These are phyloP conservation scores for Leishmania aethiopica DNA, from an alignment of 208 protist species.

Conservation along the genomic window DNA sequence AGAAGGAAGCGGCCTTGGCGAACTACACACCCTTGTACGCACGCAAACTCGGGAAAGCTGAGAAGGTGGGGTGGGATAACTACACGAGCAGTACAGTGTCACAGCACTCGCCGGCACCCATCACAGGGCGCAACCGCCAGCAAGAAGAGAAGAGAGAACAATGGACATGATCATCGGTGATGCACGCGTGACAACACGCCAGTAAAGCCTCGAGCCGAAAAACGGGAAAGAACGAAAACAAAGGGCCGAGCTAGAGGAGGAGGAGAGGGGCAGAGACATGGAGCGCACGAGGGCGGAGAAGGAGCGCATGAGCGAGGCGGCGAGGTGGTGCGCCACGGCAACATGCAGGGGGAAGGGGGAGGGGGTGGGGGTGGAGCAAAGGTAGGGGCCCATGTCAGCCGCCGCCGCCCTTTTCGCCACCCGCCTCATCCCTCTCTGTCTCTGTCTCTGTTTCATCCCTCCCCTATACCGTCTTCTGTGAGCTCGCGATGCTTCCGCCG, in stretches of 20 bases:
- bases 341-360: neutral
- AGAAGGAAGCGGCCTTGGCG: too few relatives aligned
- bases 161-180: too few relatives aligned
- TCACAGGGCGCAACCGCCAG: too few relatives aligned
- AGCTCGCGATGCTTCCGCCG: neutral
- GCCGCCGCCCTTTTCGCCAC: neutral
- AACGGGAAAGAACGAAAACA: too few relatives aligned
- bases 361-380: too few relatives aligned
- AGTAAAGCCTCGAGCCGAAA: neutral
- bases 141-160: too few relatives aligned
- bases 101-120: too few relatives aligned
- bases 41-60: neutral
- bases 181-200: neutral
- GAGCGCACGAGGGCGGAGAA: neutral
- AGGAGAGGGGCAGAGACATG: neutral
- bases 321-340: neutral
- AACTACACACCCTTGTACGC: neutral
- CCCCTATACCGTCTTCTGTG: neutral
- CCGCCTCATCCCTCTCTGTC: neutral
- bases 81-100: neutral
- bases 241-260: neutral
- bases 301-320: neutral
- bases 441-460: neutral
- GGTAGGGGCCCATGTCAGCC: neutral
- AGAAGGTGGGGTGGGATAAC: neutral